Percentiles rank a stretch among this genome's conserved stretches.
Conservation (phyloP, 805 yeast genomes). For the Saccharomycopsis fermentans region DNA sequence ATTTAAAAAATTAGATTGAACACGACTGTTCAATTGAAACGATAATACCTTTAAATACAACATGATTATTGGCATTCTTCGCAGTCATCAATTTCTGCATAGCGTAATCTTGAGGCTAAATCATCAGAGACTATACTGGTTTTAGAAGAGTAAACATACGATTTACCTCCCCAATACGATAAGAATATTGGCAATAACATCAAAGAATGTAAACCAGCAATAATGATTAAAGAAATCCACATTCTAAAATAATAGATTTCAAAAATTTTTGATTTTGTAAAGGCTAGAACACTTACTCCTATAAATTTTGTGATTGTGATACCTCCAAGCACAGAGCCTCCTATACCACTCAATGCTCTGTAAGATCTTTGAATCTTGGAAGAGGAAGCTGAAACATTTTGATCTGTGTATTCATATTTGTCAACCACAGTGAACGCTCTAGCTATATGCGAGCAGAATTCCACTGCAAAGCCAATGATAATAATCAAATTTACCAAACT, state of each 20-base stretch:
- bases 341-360: conserved; percentile 66
- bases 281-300: conserved; percentile 80
- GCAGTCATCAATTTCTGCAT: conserved; percentile 10
- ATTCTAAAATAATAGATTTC: conserved; percentile 87
- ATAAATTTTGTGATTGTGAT: conserved; percentile 82
- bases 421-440: conserved; percentile 56
- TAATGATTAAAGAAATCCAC: conserved; percentile 76
- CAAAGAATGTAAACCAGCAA: conserved; percentile 73
- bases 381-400: conserved; percentile 19
- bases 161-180: conserved; percentile 51
- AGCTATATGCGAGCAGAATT: conserved; percentile 82
- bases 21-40: too few species aligned
- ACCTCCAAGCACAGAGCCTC: conserved; percentile 85
- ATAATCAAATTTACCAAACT: conserved; percentile 81
- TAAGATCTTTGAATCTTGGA: conserved; percentile 29
- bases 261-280: conserved; percentile 79
- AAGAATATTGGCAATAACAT: conserved; percentile 70
- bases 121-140: conserved; percentile 27
- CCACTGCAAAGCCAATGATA: conserved; percentile 91
- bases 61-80: background rate
- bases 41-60: too few species aligned
- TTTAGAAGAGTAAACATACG: conserved; percentile 33
- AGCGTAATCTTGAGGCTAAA: conserved; percentile 20
- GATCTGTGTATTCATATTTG: conserved; percentile 21
- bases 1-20: too few species aligned